A percentile compares a stretch with the other conserved stretches of the same genome.
Evolutionary conservation across 306 rosid genomes (phyloP).

Genomic region (Quercus gilva): DNA sequence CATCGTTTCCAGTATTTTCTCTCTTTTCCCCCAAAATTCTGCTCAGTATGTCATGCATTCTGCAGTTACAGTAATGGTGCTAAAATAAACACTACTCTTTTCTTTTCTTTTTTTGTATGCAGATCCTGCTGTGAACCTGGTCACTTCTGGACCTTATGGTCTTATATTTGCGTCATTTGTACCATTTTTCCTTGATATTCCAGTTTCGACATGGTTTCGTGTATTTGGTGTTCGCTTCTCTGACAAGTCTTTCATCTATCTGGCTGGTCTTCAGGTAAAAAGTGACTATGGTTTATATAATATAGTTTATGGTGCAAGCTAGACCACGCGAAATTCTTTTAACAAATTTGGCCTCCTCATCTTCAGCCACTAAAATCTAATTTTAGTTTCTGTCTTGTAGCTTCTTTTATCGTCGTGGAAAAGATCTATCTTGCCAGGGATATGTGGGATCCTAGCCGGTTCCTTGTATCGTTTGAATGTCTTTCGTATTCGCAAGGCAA

Average conservation of each 20-base stretch:
- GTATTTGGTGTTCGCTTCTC: constrained; percentile 78
- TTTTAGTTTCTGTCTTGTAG: constrained; percentile 42
- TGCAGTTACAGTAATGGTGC: not conserved
- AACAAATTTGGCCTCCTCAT: not conserved
- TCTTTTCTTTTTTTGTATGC: constrained; percentile 22
- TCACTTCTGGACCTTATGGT: constrained; percentile 94
- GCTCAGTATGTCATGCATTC: not conserved
- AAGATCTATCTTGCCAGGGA: constrained; percentile 84
- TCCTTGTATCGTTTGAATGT: constrained; percentile 78
- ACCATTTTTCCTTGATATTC: constrained; percentile 96
- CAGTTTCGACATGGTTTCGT: constrained; percentile 84
- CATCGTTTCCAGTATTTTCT: not conserved
- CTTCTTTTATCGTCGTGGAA: constrained; percentile 96
- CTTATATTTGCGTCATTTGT: constrained; percentile 94
- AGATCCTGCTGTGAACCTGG: constrained; percentile 74
- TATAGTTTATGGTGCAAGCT: not conserved
- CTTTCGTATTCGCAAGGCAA: constrained; percentile 81
- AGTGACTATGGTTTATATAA: not conserved
- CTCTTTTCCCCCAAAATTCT: not conserved
- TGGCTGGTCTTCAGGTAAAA: constrained; percentile 92
- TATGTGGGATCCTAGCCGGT: constrained; percentile 95
- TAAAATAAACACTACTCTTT: not conserved
- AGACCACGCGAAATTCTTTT: not conserved
- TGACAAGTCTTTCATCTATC: constrained; percentile 90
- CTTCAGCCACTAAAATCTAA: constrained; percentile 24